Evolutionary conservation across 1,284 basidiomycete genomes (phyloP).

Genomic region (Melampsora americana): DNA sequence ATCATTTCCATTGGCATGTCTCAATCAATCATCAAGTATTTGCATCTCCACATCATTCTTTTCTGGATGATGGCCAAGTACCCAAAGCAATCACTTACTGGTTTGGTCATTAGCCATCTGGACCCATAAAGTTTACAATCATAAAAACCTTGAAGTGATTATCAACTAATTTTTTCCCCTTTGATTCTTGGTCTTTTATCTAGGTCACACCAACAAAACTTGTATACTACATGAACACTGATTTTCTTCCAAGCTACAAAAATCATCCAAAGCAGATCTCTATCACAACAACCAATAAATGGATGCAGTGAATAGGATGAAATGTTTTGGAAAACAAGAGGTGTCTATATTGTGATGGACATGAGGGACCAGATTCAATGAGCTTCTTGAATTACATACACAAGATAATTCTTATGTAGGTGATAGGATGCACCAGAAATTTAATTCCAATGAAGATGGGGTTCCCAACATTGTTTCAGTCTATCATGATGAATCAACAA

Average conservation of each 20-base stretch:
- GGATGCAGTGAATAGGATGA: not conserved
- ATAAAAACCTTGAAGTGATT: too few relatives aligned
- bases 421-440: not conserved
- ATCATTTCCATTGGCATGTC: too few relatives aligned
- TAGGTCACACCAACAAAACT: not conserved
- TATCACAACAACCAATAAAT: not conserved
- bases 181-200: too few relatives aligned
- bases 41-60: too few relatives aligned
- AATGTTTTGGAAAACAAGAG: not conserved
- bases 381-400: not conserved
- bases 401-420: not conserved
- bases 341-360: not conserved
- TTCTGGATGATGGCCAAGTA: too few relatives aligned
- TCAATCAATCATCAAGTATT: too few relatives aligned
- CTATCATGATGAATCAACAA: not conserved
- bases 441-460: not conserved
- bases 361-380: not conserved
- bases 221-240: not conserved
- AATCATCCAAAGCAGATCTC: not conserved
- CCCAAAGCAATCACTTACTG: too few relatives aligned
- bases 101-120: too few relatives aligned
- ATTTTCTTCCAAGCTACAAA: not conserved
- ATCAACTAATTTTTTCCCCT: too few relatives aligned
- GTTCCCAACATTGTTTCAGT: not conserved
- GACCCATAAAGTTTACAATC: too few relatives aligned